A percentile compares a stretch with the other conserved stretches of the same genome.
Evolutionary conservation across 768 basidiomycete species (phyloP).

Genomic region (Termitomyces sp.): DNA sequence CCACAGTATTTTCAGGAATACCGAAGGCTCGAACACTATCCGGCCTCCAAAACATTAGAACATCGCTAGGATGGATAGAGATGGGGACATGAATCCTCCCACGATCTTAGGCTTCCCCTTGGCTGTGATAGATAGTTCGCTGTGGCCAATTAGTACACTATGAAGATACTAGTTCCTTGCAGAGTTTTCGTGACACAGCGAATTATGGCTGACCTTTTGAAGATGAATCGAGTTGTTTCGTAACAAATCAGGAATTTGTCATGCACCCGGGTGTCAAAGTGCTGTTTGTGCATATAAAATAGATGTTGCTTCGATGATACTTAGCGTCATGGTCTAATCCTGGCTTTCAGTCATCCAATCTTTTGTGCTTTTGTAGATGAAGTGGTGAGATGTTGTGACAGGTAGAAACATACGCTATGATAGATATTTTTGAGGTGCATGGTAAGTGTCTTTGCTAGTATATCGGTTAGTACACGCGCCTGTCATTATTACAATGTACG

Average conservation of each 20-base stretch:
- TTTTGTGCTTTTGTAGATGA: no score
- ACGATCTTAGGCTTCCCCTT: not conserved
- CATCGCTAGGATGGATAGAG: not conserved
- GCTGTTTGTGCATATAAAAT: not conserved
- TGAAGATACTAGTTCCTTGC: not conserved
- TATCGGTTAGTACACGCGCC: constrained; percentile 5
- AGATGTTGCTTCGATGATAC: not conserved
- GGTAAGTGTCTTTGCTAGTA: not conserved
- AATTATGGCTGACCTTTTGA: not conserved
- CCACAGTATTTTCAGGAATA: no score
- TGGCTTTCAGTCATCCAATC: no score
- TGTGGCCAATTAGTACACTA: not conserved
- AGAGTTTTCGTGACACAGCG: not conserved
- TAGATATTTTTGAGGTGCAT: no score
- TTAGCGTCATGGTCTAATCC: not conserved
- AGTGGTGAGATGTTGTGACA: no score
- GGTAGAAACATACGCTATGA: no score
- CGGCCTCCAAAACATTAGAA: not conserved
- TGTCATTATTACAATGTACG: not conserved
- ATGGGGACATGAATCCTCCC: not conserved
- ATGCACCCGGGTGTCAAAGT: not conserved
- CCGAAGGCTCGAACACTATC: no score
- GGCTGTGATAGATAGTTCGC: not conserved
- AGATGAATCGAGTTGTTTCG: not conserved
- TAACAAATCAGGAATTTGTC: no score